Percentiles rank a stretch among this genome's conserved stretches.
Conservation (phyloP, 495 filamentous ascomycete genomes). For the Durotheca rogersii region DNA sequence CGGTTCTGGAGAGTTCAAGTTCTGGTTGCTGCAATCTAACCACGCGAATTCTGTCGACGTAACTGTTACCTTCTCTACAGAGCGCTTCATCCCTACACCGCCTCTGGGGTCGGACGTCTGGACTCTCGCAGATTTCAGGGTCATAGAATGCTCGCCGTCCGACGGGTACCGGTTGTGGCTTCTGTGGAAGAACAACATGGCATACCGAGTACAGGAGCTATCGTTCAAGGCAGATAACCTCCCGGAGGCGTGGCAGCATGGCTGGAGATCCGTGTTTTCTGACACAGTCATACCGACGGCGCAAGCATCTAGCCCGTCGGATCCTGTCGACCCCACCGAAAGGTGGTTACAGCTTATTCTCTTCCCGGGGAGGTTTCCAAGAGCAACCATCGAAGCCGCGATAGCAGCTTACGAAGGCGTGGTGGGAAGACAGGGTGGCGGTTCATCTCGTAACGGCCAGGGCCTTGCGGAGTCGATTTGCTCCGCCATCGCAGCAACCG, state of each 20-base stretch:
- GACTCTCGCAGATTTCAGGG: conserved; percentile 82
- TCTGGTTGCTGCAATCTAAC: conserved; percentile 76
- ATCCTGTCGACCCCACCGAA: conserved; percentile 63
- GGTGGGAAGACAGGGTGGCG: conserved; percentile 43
- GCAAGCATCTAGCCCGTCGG: conserved; percentile 57
- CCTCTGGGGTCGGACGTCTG: conserved; percentile 75
- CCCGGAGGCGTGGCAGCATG: conserved; percentile 60
- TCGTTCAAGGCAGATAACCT: conserved; percentile 38
- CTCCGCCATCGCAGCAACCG: conserved; percentile 63
- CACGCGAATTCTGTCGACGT: conserved; percentile 63
- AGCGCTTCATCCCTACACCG: conserved; percentile 63
- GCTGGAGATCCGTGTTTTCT: conserved; percentile 71
- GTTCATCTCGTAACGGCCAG: conserved; percentile 45
- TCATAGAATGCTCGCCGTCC: conserved; percentile 49
- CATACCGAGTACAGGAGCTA: conserved; percentile 67
- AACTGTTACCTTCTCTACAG: conserved; percentile 65
- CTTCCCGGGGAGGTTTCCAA: conserved; percentile 74
- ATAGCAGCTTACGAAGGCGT: conserved; percentile 71
- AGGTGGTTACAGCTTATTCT: conserved; percentile 76
- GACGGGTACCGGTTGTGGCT: conserved; percentile 69
- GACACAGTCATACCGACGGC: conserved; percentile 60
- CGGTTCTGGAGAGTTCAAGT: conserved; percentile 88
- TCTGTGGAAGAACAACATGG: conserved; percentile 80
- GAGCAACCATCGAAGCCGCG: conserved; percentile 78
- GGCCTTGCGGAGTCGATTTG: conserved; percentile 67